Evolutionary conservation across 768 basidiomycete genomes (phyloP), one percentile per base, ranked within the genome.

Genomic region (Pulveroboletus frians): DNA sequence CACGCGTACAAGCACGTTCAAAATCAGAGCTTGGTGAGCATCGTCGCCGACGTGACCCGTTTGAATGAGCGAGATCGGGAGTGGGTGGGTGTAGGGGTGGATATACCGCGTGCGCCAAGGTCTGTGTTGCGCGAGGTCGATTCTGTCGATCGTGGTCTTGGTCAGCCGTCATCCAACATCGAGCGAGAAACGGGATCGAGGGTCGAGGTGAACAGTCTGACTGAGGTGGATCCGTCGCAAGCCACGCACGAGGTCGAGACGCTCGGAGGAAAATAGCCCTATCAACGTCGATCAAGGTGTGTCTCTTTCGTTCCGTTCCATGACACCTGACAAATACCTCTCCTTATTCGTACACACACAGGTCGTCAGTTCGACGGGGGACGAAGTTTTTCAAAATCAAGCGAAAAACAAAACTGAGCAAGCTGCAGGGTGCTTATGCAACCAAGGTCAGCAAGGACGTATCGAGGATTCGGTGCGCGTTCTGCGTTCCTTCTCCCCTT

Each of bases 381-480:
- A n/a, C n/a, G n/a, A n/a, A n/a, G n/a, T n/a, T n/a, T n/a, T n/a
- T n/a, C n/a, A n/a, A n/a, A n/a, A n/a, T n/a, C n/a, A n/a, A n/a
- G 89, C 49, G 88, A 93, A 29, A 92, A 94, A 66, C 79, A 95
- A 96, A 78, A 94, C 95, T 96, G 58, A 88, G 83, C 76, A 96
- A 95, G 74, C 79, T 95, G 23, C 89, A 92, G 66, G 87, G 82
- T 52, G 92, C 92, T 38, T 96, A 96, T 69, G 92, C 92, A 47
- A 81, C 75, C 65, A 92, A 93, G 63, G 91, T 95, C 14, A 92
- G 92, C 50, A 92, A 92, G 69, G 91, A 94, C 56, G 85, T 92
- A 17, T 57, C 63, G 55, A 88, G 84, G 61, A 93, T 96, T 63
- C 86, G 92, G 92, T 95, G 57, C 60, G 86, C 60, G 85, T 32